Evolutionary conservation across 1,139 yeast genomes (phyloP).

Genomic region (Lodderomyces oxycetoniae): DNA sequence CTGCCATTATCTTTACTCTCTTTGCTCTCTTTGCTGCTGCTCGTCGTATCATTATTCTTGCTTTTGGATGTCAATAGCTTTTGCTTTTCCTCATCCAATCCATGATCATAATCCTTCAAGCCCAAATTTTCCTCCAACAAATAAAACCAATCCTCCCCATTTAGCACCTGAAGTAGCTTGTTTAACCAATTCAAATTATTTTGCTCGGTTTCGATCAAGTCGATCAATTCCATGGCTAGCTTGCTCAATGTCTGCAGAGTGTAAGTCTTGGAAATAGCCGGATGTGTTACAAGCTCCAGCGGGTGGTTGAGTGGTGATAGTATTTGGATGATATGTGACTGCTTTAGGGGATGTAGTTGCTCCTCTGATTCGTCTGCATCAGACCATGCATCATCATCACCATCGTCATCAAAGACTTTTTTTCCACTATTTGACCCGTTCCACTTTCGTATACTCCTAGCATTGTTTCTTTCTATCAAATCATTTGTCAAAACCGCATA

Average conservation of each 20-base stretch:
- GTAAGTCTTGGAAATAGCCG: conserved; percentile 65
- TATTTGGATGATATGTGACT: conserved; percentile 46
- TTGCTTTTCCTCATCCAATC: conserved; percentile 33
- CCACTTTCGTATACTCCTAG: conserved; percentile 37
- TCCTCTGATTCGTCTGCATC: conserved; percentile 22
- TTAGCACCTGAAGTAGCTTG: conserved; percentile 66
- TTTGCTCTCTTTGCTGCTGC: neutral
- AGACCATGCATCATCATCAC: conserved; percentile 24
- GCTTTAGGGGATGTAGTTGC: conserved; percentile 33
- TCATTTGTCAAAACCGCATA: conserved; percentile 39
- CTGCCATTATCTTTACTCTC: conserved; percentile 42
- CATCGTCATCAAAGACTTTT: conserved; percentile 18
- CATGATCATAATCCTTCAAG: conserved; percentile 67
- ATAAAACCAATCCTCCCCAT: conserved; percentile 81
- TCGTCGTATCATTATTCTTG: conserved; percentile 2
- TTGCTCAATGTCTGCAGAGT: conserved; percentile 43
- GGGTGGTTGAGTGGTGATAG: conserved; percentile 79
- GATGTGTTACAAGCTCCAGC: conserved; percentile 69
- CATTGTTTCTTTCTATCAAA: conserved; percentile 25
- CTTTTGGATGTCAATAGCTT: conserved; percentile 5
- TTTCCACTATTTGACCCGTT: conserved; percentile 18
- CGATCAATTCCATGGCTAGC: conserved; percentile 69
- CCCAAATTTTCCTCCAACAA: conserved; percentile 60
- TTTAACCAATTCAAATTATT: conserved; percentile 65
- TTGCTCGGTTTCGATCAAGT: conserved; percentile 77